Conservation (phyloP, 2,329 filamentous ascomycete genomes). For the Phyllosticta capitalensis region DNA sequence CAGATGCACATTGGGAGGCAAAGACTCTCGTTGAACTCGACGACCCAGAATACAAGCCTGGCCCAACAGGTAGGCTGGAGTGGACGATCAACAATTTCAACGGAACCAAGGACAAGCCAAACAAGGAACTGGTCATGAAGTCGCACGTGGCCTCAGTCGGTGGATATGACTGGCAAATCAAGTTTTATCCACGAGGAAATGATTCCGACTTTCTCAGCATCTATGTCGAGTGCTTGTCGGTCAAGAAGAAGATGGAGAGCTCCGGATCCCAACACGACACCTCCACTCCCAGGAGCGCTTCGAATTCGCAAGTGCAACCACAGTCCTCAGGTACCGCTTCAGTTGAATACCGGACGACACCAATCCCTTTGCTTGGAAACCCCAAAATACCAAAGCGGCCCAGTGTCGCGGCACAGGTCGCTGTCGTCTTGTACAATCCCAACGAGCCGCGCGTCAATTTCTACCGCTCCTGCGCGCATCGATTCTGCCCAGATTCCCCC, state of each 20-base stretch:
- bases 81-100: constrained; percentile 52
- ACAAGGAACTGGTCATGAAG: constrained; percentile 48
- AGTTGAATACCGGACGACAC: constrained; percentile 22
- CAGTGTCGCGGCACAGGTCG: constrained; percentile 49
- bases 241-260: constrained; percentile 17
- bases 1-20: constrained; percentile 49
- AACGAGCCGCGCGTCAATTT: constrained; percentile 50
- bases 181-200: constrained; percentile 55
- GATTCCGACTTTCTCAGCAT: constrained; percentile 49
- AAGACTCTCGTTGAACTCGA: constrained; percentile 46
- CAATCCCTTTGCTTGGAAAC: constrained; percentile 27
- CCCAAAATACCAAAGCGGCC: constrained; percentile 30
- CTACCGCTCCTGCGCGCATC: constrained; percentile 47
- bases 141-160: constrained; percentile 48
- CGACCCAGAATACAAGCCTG: constrained; percentile 47
- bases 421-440: constrained; percentile 54
- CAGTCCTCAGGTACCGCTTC: not conserved
- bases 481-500: constrained; percentile 48
- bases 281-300: not conserved
- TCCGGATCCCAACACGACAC: constrained; percentile 12
- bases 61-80: constrained; percentile 46
- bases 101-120: constrained; percentile 51
- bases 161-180: constrained; percentile 56
- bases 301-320: not conserved
- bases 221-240: constrained; percentile 52